Conservation (phyloP, 202 grass and related monocot genomes). For the Zoysia matrella region DNA sequence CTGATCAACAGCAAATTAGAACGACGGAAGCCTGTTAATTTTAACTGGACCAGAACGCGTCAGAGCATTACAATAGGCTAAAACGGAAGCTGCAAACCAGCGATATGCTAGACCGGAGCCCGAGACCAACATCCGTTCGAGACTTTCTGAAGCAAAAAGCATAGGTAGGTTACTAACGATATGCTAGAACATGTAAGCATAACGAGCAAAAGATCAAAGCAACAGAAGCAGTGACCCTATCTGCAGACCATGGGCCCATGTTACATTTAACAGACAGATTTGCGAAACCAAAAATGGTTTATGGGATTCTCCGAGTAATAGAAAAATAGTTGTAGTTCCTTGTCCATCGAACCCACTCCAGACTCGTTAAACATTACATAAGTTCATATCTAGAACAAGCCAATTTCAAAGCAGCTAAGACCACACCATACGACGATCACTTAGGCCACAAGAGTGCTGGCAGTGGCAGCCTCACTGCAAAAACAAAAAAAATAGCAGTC, state of each 20-base stretch:
- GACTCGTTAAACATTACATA: constrained; percentile 55
- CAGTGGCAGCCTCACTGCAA: constrained; percentile 62
- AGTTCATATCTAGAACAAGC: constrained; percentile 38
- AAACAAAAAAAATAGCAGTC: background rate
- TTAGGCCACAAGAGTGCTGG: constrained; percentile 74
- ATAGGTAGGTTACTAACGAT: too few species aligned
- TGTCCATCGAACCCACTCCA: constrained; percentile 45
- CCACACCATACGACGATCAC: constrained; percentile 22
- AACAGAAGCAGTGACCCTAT: too few species aligned
- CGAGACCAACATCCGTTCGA: too few species aligned
- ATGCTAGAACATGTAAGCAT: too few species aligned
- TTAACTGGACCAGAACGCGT: too few species aligned
- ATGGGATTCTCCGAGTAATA: constrained; percentile 46
- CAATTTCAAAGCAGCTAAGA: background rate
- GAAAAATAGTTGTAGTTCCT: constrained; percentile 47
- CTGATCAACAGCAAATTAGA: too few species aligned
- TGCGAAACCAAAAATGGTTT: constrained; percentile 56
- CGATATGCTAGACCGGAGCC: too few species aligned
- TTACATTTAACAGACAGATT: constrained; percentile 44
- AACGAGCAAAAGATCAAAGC: too few species aligned
- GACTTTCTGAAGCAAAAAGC: too few species aligned
- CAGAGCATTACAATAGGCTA: too few species aligned
- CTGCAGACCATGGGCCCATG: constrained; percentile 35
- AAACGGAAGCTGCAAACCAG: too few species aligned
- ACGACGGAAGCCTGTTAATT: too few species aligned